Evolutionary conservation across 331 rosid species (phyloP), one percentile per base, ranked within the genome.

Genomic region (Erythrophleum ivorense): DNA sequence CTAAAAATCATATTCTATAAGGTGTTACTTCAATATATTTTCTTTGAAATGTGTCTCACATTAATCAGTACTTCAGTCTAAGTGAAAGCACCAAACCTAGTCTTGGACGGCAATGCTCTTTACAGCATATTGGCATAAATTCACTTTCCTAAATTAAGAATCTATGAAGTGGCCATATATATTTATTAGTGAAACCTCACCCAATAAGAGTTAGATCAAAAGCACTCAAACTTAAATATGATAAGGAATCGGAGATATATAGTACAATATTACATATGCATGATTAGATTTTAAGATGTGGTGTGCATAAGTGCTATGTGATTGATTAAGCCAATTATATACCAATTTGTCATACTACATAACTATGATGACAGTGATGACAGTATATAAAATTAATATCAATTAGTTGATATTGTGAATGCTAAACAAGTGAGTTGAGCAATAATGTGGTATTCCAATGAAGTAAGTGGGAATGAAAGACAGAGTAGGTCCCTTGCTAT

Each of bases 381-480:
- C 5, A 38, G 9, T 43, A 43, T 43, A 43, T 43, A 43, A 43
- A 4, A 7, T 43, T 43, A 43, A 43, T 43, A 53, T 15, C 14
- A 48, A 48, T 48, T 48, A 48, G 2, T 48, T 1, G 9, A 1
- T 9, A 48, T 13, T 50, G 3, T 3, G 16, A 50, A 14, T 15
- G 5, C n/a, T 50, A 14, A 48, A 50, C 55, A 50, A n/a, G 55
- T 48, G 9, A 52, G 21, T 15, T 5, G 15, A 55, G 62, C 31
- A 55, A 29, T 45, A 69, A 46, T 18, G 3, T 7, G 31, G 0
- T 53, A 1, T 71, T 46, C 40, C 75, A 11, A 6, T 45, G 34
- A 80, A 78, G 82, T 5, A 71, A 59, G 85, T 78, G 88, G 85
- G 87, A 71, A 67, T 13, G 97, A 95, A 93, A 95, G 86, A 73